Evolutionary conservation across 805 yeast species (phyloP), one percentile per base, ranked within the genome.

Genomic region (Barnettozyma populi): DNA sequence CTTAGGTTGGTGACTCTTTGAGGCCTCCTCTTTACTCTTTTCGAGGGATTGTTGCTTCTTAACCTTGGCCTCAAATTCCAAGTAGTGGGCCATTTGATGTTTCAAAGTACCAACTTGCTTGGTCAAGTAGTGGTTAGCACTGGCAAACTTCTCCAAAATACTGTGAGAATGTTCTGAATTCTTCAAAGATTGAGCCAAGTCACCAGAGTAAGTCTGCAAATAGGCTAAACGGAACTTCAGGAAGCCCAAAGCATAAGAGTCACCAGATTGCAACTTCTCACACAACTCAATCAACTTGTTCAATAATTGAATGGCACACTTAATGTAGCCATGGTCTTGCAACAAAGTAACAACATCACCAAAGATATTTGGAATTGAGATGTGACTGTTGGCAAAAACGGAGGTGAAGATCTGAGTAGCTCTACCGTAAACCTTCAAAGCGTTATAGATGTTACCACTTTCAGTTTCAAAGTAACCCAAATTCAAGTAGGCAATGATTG

Each of bases 141-240:
- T 96, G 35, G 82, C 71, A 32, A 75, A 70, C 37, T 65, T 66
- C 48, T 70, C 72, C 70, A 86, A 86, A 18, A 78, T 71, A 9
- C 68, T 73, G 52, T 75, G 75, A 9, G 96, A 80, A 38, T 67
- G 70, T 18, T 74, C 68, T 57, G 83, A 78, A 48, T 75, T 73
- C 16, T 73, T 78, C 45, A 77, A 65, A 0, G 96, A 82, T 21
- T 71, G 77, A 44, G 73, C 70, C 57, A 75, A 74, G 49, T 81
- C 80, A 40, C 75, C 73, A 25, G 65, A 54, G 27, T 76, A 66
- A 31, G 84, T 77, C 44, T 79, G 74, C 39, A 80, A 64, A 58
- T 84, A 84, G 23, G 84, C 80, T n/a, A 76, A 63, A 64, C 92
- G 87, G 69, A 81, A 86, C 55, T 77, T 75, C 52, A 85, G 69